These are phyloP conservation scores for Aphanomyces euteiches DNA, from an alignment of 352 stramenopile species.

Conservation along the genomic window DNA sequence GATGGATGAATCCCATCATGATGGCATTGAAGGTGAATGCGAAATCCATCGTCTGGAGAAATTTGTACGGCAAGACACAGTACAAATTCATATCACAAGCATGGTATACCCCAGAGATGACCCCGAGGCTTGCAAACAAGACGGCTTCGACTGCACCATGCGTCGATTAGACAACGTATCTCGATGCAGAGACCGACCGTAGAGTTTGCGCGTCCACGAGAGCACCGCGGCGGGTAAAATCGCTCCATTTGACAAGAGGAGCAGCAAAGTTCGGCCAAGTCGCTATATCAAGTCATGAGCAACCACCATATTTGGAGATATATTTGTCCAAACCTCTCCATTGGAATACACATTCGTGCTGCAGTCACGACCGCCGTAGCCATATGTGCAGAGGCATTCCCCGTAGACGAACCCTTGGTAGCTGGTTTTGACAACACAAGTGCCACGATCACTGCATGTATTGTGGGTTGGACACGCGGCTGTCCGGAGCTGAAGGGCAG, in stretches of 20 bases:
- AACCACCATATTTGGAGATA: too few relatives aligned
- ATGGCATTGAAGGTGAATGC: slow-evolving; percentile 48
- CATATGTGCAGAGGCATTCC: slow-evolving; percentile 39
- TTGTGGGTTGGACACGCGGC: slow-evolving; percentile 31
- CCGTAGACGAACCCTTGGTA: slow-evolving; percentile 41
- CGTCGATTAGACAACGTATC: slow-evolving; percentile 9
- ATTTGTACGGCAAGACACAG: slow-evolving; percentile 40
- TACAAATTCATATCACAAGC: slow-evolving; percentile 40
- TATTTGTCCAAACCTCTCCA: background rate
- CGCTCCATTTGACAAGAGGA: slow-evolving; percentile 40
- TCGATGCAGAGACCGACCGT: slow-evolving; percentile 33
- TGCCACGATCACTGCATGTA: slow-evolving; percentile 36
- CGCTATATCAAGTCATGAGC: slow-evolving; percentile 21
- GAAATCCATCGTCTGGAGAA: slow-evolving; percentile 45
- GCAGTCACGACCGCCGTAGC: slow-evolving; percentile 41
- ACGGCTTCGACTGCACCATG: slow-evolving; percentile 37
- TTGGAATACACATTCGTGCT: slow-evolving; percentile 9
- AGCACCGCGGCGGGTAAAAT: slow-evolving; percentile 38
- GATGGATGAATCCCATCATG: slow-evolving; percentile 40
- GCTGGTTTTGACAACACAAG: slow-evolving; percentile 34
- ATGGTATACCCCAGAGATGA: slow-evolving; percentile 43
- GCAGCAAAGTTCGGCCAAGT: slow-evolving; percentile 35
- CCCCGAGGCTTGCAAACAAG: slow-evolving; percentile 36
- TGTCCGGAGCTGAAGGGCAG: slow-evolving; percentile 36
- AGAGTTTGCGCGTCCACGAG: slow-evolving; percentile 39